These are phyloP conservation scores for Phialemonium atrogriseum DNA, from an alignment of 2,329 filamentous ascomycete species.

Conservation along the genomic window DNA sequence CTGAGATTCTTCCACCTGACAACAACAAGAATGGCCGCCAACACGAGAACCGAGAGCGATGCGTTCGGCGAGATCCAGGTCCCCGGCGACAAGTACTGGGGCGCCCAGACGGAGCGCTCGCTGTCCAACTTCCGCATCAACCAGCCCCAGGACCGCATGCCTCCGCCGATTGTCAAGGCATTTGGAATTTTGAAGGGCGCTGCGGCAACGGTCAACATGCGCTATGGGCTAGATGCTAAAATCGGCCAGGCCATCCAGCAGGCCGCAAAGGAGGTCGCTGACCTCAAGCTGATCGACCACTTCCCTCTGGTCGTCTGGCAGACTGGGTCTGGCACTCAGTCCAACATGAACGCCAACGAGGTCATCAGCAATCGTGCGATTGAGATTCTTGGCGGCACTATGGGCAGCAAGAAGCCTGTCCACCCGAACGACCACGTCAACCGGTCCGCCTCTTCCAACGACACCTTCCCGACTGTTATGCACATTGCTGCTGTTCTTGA, in stretches of 20 bases:
- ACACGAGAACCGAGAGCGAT: conserved; percentile 81
- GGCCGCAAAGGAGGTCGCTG: conserved; percentile 86
- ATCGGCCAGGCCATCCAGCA: conserved; percentile 89
- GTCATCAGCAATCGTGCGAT: conserved; percentile 99
- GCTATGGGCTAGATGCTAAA: conserved; percentile 89
- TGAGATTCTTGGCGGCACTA: conserved; percentile 88
- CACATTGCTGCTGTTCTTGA: conserved; percentile 96
- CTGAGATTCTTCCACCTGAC: conserved; percentile 35
- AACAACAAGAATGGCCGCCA: conserved; percentile 38
- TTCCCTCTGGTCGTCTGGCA: conserved; percentile 99
- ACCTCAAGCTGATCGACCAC: conserved; percentile 89
- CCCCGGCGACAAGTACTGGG: conserved; percentile 91
- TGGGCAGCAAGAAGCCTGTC: conserved; percentile 96
- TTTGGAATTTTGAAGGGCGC: conserved; percentile 98
- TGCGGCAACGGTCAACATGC: conserved; percentile 91
- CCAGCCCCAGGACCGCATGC: conserved; percentile 98
- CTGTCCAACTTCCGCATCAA: conserved; percentile 99
- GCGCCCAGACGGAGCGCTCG: conserved; percentile 92
- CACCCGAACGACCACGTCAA: conserved; percentile 99
- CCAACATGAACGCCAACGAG: conserved; percentile 99
- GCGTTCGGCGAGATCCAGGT: conserved; percentile 97
- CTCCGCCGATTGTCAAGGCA: conserved; percentile 79
- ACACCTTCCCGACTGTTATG: conserved; percentile 99
- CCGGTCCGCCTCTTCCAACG: conserved; percentile 97
- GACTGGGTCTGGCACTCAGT: conserved; percentile 96